Evolutionary conservation across 129 eudicot species (phyloP), one percentile per base, ranked within the genome.

Genomic region (Flaveria trinervia): DNA sequence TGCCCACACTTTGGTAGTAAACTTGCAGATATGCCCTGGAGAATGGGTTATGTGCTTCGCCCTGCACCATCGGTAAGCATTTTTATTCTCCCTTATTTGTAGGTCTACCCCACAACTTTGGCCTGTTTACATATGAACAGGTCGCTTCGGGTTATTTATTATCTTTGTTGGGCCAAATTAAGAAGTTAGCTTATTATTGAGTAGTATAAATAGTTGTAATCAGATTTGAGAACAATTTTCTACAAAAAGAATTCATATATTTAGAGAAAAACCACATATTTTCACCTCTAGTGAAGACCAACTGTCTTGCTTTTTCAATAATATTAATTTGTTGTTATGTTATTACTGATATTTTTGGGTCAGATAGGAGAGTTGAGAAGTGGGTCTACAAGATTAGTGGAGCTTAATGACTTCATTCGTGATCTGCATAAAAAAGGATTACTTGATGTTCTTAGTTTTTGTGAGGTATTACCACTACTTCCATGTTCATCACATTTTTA

Each of bases 1-100:
- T 94, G 99, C 77, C 99, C 99, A 9, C 99, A 94, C 80, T 91
- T 91, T 78, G 99, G 99, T 75, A 94, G 99, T 85, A 94, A 84
- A 86, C 97, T 94, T 69, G 99, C 99, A 36, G 99, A 94, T 80
- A 88, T 94, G 96, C 99, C 99, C 74, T 94, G 99, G 97, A 83
- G 99, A 41, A 94, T 94, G 96, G 99, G 99, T 65, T 85, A 86
- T 82, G 99, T 94, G 67, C 77, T 94, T 62, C 99, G 97, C 79
- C 99, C 99, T 77, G 99, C 99, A 77, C 99, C 99, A 26, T 84
- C 90, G 28, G 99, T 94, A 13, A 88, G 92, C 83, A 17, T 52
- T 71, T 72, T 14, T 20, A 18, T 28, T 3, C n/a, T 46, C 13
- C 25, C 68, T 17, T 16, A 36, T 10, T 17, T 55, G 10, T 33